A percentile compares a stretch with the other conserved stretches of the same genome.
Evolutionary conservation across 495 filamentous ascomycete species (phyloP).

Genomic region (Chlorociboria aeruginascens): DNA sequence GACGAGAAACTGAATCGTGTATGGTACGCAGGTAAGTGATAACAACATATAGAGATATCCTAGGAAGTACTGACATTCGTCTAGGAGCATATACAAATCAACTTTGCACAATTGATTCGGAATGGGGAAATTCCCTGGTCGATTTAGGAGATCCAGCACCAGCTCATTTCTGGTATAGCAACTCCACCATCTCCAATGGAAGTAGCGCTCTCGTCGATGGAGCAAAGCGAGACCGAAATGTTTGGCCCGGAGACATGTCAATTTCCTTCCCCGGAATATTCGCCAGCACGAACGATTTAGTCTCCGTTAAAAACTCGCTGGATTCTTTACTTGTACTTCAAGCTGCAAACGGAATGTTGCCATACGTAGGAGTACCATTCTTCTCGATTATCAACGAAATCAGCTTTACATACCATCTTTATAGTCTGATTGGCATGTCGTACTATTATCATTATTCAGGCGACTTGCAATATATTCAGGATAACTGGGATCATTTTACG

Average conservation of each 20-base stretch:
- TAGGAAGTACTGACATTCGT: constrained; percentile 8
- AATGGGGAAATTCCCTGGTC: constrained; percentile 3
- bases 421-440: constrained; percentile 48
- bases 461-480: constrained; percentile 34
- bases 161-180: constrained; percentile 4
- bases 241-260: constrained; percentile 49
- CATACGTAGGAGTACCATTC: constrained; percentile 2
- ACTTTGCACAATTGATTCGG: constrained; percentile 7
- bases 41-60: constrained; percentile 21
- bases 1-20: constrained; percentile 47
- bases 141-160: background rate
- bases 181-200: constrained; percentile 2
- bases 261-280: constrained; percentile 39
- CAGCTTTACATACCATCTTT: constrained; percentile 41
- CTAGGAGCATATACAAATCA: constrained; percentile 49
- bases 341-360: background rate
- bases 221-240: constrained; percentile 42
- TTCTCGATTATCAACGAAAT: background rate
- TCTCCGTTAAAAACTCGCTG: constrained; percentile 46
- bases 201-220: constrained; percentile 38
- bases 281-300: constrained; percentile 44
- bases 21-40: constrained; percentile 43
- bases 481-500: constrained; percentile 39
- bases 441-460: constrained; percentile 46
- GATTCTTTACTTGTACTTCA: constrained; percentile 17